phyloP scores from a whole-genome alignment of 306 rosid genomes.

The Rosa lucieae region DNA sequence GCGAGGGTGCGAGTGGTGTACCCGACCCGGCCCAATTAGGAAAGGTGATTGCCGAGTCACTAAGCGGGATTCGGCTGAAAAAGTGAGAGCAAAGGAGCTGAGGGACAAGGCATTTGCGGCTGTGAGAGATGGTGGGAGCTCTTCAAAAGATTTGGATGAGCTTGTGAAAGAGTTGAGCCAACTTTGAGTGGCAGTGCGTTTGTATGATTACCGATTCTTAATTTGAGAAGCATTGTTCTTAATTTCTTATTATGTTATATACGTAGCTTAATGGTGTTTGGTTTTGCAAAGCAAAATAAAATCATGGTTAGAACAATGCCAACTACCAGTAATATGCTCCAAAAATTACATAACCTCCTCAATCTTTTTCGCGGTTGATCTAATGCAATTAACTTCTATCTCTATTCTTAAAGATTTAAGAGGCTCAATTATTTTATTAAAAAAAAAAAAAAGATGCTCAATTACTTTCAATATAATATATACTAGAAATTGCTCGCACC shows the following conservation, averaged over 20 bases:
- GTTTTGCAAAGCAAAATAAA: no score
- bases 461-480: no score
- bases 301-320: no score
- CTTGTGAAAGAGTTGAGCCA: slow-evolving; percentile 34
- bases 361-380: no score
- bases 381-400: no score
- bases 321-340: no score
- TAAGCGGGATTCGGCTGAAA: slow-evolving; percentile 30
- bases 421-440: no score
- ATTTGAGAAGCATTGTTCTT: background rate
- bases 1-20: slow-evolving; percentile 49
- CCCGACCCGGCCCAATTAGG: slow-evolving; percentile 52
- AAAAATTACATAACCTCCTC: no score
- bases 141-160: slow-evolving; percentile 38
- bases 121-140: slow-evolving; percentile 38
- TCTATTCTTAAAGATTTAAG: no score
- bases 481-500: background rate
- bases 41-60: slow-evolving; percentile 12
- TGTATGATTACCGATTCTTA: background rate
- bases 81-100: slow-evolving; percentile 30
- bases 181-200: background rate
- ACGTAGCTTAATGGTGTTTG: background rate
- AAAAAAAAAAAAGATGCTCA: no score
- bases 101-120: slow-evolving; percentile 39
- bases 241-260: no score